These are phyloP conservation scores for Pyrenochaeta sp. DNA, from an alignment of 2,329 filamentous ascomycete species.

Conservation along the genomic window DNA sequence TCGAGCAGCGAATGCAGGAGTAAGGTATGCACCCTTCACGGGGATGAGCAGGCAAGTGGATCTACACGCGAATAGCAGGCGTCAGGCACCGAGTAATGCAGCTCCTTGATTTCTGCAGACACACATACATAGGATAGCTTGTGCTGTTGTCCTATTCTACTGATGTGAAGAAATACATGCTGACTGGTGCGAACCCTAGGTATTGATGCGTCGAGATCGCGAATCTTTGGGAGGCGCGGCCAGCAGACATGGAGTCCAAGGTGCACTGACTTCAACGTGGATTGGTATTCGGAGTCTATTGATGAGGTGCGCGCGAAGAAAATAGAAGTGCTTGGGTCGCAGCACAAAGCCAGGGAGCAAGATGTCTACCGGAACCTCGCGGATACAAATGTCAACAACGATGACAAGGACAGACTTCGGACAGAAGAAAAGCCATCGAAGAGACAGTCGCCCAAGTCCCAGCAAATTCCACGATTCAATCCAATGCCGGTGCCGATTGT, in stretches of 20 bases:
- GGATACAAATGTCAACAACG: not conserved
- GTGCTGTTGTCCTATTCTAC: not conserved
- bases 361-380: no score
- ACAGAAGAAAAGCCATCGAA: not conserved
- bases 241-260: constrained; percentile 2
- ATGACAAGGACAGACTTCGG: constrained; percentile 1
- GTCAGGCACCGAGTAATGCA: constrained; percentile 32
- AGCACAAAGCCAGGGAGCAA: no score
- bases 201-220: constrained; percentile 4
- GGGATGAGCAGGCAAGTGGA: constrained; percentile 5
- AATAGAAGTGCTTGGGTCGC: no score
- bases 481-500: constrained; percentile 6
- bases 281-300: no score
- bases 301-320: no score
- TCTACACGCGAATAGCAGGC: constrained; percentile 19
- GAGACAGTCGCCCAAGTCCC: not conserved
- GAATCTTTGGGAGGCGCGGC: not conserved
- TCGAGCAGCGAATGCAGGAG: constrained; percentile 1
- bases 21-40: constrained; percentile 31
- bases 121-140: constrained; percentile 19
- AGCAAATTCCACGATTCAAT: constrained; percentile 1
- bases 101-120: constrained; percentile 18
- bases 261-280: no score
- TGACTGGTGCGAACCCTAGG: constrained; percentile 6
- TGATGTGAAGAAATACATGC: constrained; percentile 10